Evolutionary conservation across 257 asterid species (phyloP), one percentile per base, ranked within the genome.

Genomic region (Solanum ossicruentum): DNA sequence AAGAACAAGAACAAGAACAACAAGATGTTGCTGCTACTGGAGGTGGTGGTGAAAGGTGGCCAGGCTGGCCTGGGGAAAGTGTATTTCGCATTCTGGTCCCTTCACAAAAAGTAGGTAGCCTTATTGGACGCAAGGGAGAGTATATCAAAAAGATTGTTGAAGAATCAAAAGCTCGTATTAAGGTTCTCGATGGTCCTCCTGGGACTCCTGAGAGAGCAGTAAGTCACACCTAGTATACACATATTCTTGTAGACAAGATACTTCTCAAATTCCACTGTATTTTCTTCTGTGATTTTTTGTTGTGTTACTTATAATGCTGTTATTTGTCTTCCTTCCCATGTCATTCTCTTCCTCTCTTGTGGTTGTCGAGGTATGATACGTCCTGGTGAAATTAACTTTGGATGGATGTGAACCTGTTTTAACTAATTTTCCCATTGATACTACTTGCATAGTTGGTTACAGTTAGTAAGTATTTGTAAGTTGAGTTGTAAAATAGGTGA

Each of bases 1-100:
- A 86, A 83, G 86, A 89, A 88, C 90, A 89, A 85, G 87, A 60
- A 0, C 91, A 88, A 87, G 91, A 87, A 87, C 87, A 58, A 82
- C 88, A 86, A 84, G 86, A 86, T 89, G 91, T 88, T 84, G 86
- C 93, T 28, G 90, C 84, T 60, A 75, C 85, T 85, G 92, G 86
- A 84, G 93, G 89, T 63, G 91, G 88, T 75, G 92, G 88, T 45
- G 96, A 93, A 69, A 96, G 90, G 90, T 96, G 99, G 99, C 98
- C 98, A 20, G 99, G 99, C 51, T 96, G 99, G 99, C 99, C 99
- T 80, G 99, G 99, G 81, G 99, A 96, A 91, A 93, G 94, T 73
- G 89, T 96, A 79, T 96, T 93, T 87, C 93, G 99, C 86, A 93
- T 96, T 91, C 78, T 96, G 91, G 98, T 96, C 23, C 99, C 98